phyloP scores from a whole-genome alignment of 2,329 filamentous ascomycete species.

The Trichoderma koningiopsis region DNA sequence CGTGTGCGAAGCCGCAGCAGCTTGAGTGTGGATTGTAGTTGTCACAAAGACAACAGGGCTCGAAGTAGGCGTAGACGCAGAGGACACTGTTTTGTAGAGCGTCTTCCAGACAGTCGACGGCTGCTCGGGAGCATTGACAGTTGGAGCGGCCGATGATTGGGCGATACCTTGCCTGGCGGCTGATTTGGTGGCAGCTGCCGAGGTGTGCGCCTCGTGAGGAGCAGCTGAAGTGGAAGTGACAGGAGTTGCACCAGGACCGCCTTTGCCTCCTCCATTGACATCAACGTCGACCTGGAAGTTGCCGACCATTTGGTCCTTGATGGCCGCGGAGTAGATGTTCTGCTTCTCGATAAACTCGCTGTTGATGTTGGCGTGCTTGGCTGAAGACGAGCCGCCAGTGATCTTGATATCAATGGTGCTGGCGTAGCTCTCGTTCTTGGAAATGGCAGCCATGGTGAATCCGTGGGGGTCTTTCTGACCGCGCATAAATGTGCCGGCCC shows the following conservation, averaged over 20 bases:
- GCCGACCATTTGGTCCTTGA: slow-evolving; percentile 48
- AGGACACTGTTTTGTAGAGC: slow-evolving; percentile 26
- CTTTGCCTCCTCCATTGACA: slow-evolving; percentile 28
- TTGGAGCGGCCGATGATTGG: slow-evolving; percentile 33
- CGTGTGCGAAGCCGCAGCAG: background rate
- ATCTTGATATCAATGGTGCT: slow-evolving; percentile 47
- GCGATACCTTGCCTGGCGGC: background rate
- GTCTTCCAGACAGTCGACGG: slow-evolving; percentile 26
- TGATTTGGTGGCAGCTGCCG: slow-evolving; percentile 27
- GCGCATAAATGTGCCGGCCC: slow-evolving; percentile 46
- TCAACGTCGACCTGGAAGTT: slow-evolving; percentile 50
- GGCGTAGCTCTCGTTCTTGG: slow-evolving; percentile 46
- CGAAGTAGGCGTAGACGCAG: background rate
- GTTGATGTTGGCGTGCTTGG: slow-evolving; percentile 30
- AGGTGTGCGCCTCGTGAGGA: slow-evolving; percentile 9
- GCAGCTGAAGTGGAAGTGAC: slow-evolving; percentile 20
- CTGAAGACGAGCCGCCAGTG: slow-evolving; percentile 31
- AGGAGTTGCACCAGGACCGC: slow-evolving; percentile 26
- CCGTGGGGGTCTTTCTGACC: slow-evolving; percentile 42
- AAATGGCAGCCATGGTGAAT: slow-evolving; percentile 40
- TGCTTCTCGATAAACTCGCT: slow-evolving; percentile 40
- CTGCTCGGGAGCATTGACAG: slow-evolving; percentile 33
- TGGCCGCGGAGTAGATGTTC: slow-evolving; percentile 48
- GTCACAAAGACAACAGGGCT: slow-evolving; percentile 2
- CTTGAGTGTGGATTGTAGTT: slow-evolving; percentile 7